Conservation (phyloP, 2,329 filamentous ascomycete species). For the Aspergillus nomiae region DNA sequence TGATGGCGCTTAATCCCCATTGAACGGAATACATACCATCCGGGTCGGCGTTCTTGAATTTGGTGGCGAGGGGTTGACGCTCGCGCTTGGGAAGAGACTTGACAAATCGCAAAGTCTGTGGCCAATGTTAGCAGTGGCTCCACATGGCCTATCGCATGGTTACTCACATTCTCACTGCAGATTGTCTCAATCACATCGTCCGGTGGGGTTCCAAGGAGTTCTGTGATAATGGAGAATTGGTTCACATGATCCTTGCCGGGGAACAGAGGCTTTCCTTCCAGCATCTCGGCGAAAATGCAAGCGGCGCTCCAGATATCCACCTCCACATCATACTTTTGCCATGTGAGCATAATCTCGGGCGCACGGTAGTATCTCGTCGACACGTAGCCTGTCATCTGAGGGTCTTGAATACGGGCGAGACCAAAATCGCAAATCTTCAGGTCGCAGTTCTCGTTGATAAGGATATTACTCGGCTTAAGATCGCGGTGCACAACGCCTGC, state of each 20-base stretch:
- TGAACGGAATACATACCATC: conserved; percentile 59
- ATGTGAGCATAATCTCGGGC: conserved; percentile 99
- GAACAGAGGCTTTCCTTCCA: conserved; percentile 97
- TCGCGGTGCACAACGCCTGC: conserved; percentile 97
- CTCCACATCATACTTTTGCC: conserved; percentile 99
- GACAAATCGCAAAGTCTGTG: conserved; percentile 89
- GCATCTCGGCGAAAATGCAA: conserved; percentile 99
- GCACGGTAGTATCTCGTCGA: conserved; percentile 98
- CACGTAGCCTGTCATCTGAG: conserved; percentile 99
- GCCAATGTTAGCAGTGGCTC: conserved; percentile 26
- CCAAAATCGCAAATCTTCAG: conserved; percentile 99
- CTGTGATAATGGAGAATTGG: conserved; percentile 99
- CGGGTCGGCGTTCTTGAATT: conserved; percentile 94
- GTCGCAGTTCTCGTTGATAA: conserved; percentile 99
- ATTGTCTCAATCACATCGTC: conserved; percentile 99
- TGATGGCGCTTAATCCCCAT: neutral
- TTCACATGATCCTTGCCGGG: conserved; percentile 99
- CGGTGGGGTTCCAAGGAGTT: conserved; percentile 91
- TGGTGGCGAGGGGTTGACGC: conserved; percentile 79
- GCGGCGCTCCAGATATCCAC: conserved; percentile 99
- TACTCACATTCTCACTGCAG: conserved; percentile 89
- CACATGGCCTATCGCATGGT: neutral
- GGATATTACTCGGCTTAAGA: conserved; percentile 97
- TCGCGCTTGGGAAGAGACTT: conserved; percentile 95
- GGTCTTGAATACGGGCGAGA: conserved; percentile 94